Base-by-base conservation (phyloP, 2,329 filamentous ascomycete genomes). In the Grosmannia serpens region DNA sequence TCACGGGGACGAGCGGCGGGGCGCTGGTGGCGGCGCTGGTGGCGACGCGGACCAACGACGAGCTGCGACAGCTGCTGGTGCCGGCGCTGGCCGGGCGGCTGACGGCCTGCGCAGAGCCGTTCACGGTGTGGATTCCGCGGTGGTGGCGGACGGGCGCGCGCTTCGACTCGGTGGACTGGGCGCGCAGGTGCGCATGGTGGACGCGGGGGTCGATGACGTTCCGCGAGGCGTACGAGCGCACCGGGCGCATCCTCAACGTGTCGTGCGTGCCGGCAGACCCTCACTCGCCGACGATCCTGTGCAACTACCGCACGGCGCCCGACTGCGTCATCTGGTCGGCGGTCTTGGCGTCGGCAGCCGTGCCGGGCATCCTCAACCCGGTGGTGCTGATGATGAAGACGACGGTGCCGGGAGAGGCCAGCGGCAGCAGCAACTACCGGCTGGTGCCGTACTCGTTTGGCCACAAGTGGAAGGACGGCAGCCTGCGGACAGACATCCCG, bases 271-370 rank as follows among this genome's bases (percentile, higher is more conserved):
- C 94, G 1, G 91, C 92, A 0, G 94, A 99, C 69, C 94, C 92
- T 22, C 91, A 99, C 71, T 95, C 89, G 50, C 92, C 83, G 10
- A 85, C 91, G 0, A 96, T 99, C 63, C 79, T 99, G 9, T 90
- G 90, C 68, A 99, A 99, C 73, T 96, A 97, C 70, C 81, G 96
- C 35, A 97, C 94, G 1, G 88, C 88, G 26, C 94, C 94, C 0
- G 91, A 99, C 74, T 99, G 94, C 68, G 94, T 99, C 47, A 95
- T 99, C 62, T 99, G 95, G 94, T 96, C 91, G 13, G 92, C 94
- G 2, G 91, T 97, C 3, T 75, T 99, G 51, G 94, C 94, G 1
- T 96, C 91, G 7, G 94, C 94, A 4, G 94, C 94, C 5, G 94
- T 99, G 0, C 94, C 94, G 0, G 94, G 94, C 1, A 97, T 99